Percentiles rank a stretch among this genome's conserved stretches.
Conservation (phyloP, 208 protist species). For the Naegleria fowleri region DNA sequence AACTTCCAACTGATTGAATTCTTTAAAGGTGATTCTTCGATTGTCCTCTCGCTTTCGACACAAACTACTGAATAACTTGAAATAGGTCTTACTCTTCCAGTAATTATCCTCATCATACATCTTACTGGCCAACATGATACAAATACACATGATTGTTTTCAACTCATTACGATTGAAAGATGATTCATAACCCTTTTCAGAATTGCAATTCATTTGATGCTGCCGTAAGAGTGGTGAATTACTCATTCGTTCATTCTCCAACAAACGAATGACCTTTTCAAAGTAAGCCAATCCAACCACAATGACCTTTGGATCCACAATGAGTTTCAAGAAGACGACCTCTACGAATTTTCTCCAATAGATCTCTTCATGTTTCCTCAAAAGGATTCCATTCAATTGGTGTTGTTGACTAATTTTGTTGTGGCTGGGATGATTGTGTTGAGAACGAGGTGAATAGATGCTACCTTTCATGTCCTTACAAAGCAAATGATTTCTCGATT, state of each 20-base stretch:
- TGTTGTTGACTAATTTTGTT: not conserved
- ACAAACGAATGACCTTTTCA: not conserved
- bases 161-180: not conserved
- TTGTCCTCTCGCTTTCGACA: not conserved
- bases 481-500: not conserved
- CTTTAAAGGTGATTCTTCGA: not conserved
- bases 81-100: not conserved
- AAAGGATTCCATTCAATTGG: not conserved
- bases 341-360: conserved; percentile 14
- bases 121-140: not conserved
- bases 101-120: conserved; percentile 1
- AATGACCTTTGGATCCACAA: not conserved
- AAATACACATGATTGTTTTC: not conserved
- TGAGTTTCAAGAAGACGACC: not conserved
- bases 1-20: conserved; percentile 7
- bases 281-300: not conserved
- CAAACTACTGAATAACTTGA: not conserved
- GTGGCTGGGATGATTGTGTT: not conserved
- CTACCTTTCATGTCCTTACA: too few relatives aligned
- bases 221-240: not conserved
- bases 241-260: not conserved
- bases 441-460: not conserved
- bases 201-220: not conserved
- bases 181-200: too few relatives aligned
- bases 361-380: not conserved